Percentiles rank a stretch among this genome's conserved stretches.
phyloP scores from a whole-genome alignment of 164 flowering plant species.

The Echeveria elegans region DNA sequence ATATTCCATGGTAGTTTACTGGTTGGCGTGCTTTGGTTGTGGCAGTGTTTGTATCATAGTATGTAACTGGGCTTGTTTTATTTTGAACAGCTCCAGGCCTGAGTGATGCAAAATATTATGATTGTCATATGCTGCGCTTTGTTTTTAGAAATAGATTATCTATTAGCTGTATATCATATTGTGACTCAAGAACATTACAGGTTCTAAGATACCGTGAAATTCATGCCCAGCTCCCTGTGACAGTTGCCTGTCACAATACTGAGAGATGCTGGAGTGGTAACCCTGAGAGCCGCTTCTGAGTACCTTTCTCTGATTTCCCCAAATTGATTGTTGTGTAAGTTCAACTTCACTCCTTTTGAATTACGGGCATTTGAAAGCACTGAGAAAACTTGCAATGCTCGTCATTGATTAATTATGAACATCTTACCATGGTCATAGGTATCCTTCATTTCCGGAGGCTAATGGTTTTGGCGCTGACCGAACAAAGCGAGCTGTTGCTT shows the following conservation, averaged over 20 bases:
- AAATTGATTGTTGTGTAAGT: conserved; percentile 72
- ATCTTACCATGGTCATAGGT: conserved; percentile 26
- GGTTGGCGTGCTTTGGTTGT: background rate
- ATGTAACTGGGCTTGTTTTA: background rate
- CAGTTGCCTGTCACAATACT: conserved; percentile 71
- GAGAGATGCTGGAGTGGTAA: conserved; percentile 77
- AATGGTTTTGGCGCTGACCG: conserved; percentile 71
- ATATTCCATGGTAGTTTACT: conserved; percentile 47
- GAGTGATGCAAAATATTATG: background rate
- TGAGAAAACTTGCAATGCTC: too few relatives aligned
- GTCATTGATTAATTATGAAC: too few relatives aligned
- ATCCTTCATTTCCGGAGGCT: conserved; percentile 81
- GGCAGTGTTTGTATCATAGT: background rate
- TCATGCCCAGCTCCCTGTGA: conserved; percentile 63
- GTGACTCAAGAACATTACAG: too few relatives aligned
- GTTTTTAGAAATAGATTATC: too few relatives aligned
- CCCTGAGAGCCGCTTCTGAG: conserved; percentile 44
- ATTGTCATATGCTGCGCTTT: background rate
- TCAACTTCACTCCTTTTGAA: background rate
- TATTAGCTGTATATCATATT: too few relatives aligned
- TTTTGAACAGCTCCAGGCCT: background rate
- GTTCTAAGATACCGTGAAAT: conserved; percentile 70
- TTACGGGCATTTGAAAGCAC: too few relatives aligned
- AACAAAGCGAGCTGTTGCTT: conserved; percentile 70
- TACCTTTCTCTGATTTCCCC: conserved; percentile 62